A percentile compares a stretch with the other conserved stretches of the same genome.
Evolutionary conservation across 192 early-diverging fungal species (phyloP).

Genomic region (Backusella mclennaniae): DNA sequence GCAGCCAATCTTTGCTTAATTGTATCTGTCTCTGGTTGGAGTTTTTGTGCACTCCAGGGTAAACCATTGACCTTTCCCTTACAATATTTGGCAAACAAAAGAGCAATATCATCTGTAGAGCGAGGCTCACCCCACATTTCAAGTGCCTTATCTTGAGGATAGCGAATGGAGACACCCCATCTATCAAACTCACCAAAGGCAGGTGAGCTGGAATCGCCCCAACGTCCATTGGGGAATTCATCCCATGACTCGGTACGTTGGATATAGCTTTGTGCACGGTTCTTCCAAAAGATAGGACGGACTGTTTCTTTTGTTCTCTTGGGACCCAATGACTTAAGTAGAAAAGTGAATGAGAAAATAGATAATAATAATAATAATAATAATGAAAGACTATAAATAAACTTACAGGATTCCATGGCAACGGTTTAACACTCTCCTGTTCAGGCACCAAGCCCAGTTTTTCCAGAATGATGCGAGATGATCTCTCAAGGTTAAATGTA

Average conservation of each 20-base stretch:
- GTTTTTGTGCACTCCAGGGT: conserved; percentile 86
- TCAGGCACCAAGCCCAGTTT: conserved; percentile 67
- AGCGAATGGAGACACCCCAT: conserved; percentile 70
- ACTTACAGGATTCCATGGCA: conserved; percentile 82
- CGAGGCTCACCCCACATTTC: conserved; percentile 76
- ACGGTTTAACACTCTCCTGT: conserved; percentile 60
- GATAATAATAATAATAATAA: too few species aligned
- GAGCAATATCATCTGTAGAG: conserved; percentile 61
- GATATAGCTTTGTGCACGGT: conserved; percentile 91
- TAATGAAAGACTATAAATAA: neutral
- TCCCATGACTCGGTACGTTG: conserved; percentile 84
- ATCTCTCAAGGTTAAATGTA: conserved; percentile 89
- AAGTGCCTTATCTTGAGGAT: conserved; percentile 48
- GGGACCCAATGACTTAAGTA: conserved; percentile 37
- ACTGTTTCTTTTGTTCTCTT: conserved; percentile 93
- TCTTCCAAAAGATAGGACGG: conserved; percentile 98
- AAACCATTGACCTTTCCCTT: conserved; percentile 65
- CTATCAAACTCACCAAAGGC: conserved; percentile 66
- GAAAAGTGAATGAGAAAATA: neutral
- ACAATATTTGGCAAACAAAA: conserved; percentile 81
- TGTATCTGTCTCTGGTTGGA: conserved; percentile 73
- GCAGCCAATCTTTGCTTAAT: conserved; percentile 68
- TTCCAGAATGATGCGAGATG: conserved; percentile 81
- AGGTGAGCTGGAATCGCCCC: conserved; percentile 96
- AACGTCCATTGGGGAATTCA: conserved; percentile 98